Conservation (phyloP, 768 basidiomycete species). For the Pleurotus citrinopileatus region DNA sequence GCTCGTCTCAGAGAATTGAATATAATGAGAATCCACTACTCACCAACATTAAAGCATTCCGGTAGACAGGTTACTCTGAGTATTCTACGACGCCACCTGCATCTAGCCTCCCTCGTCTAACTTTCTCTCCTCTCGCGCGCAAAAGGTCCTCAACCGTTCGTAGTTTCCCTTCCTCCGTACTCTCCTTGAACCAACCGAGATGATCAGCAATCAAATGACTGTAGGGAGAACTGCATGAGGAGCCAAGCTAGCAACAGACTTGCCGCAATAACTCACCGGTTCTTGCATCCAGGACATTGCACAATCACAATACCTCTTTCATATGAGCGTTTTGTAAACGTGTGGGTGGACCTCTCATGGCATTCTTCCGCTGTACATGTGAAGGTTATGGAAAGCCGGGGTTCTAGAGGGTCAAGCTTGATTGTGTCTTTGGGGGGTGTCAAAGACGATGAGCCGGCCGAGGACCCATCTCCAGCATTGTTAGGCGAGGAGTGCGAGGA, state of each 20-base stretch:
- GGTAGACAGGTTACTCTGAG: conserved; percentile 22
- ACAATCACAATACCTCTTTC: conserved; percentile 86
- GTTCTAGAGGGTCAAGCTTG: conserved; percentile 33
- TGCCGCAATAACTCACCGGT: conserved; percentile 52
- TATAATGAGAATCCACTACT: too few relatives aligned
- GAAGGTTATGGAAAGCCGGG: conserved; percentile 73
- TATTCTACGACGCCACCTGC: conserved; percentile 58
- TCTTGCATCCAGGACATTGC: conserved; percentile 88
- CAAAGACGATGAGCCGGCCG: neutral
- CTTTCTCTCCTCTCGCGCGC: conserved; percentile 72
- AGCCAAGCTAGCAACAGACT: conserved; percentile 3
- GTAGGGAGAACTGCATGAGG: neutral
- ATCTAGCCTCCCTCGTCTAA: conserved; percentile 49
- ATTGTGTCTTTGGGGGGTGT: neutral
- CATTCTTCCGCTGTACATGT: conserved; percentile 83
- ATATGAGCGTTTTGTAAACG: conserved; percentile 85
- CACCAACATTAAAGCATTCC: neutral
- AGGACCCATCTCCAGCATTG: neutral
- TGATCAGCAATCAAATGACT: conserved; percentile 90
- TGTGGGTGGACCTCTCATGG: conserved; percentile 75
- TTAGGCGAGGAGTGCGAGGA: neutral
- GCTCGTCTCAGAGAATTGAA: too few relatives aligned
- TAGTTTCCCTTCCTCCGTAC: conserved; percentile 66
- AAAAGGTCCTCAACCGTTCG: conserved; percentile 84
- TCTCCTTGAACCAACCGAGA: conserved; percentile 89